Conservation (phyloP, 2,329 filamentous ascomycete genomes). For the Pseudogymnoascus sp. region DNA sequence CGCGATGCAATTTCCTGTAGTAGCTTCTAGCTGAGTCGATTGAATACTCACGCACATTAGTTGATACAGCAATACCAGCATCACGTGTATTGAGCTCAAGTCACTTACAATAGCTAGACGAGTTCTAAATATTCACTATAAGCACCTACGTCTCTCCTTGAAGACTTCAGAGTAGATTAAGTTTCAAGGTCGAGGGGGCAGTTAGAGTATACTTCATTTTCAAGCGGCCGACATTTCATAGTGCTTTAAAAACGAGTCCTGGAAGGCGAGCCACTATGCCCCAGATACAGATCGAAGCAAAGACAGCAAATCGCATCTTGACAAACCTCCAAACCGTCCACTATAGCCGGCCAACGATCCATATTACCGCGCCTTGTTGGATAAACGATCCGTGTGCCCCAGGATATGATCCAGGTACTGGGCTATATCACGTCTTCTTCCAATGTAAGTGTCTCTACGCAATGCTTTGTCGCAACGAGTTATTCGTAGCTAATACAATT, state of each 20-base stretch:
- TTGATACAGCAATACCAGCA: too few species aligned
- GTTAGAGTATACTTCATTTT: not conserved
- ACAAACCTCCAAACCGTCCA: not conserved
- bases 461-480: not conserved
- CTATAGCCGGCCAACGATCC: not conserved
- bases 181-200: not conserved
- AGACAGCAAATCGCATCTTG: not conserved
- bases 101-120: not conserved
- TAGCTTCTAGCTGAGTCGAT: not conserved
- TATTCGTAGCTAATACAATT: not conserved
- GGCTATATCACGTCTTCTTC: slow-evolving; percentile 47
- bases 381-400: slow-evolving; percentile 44
- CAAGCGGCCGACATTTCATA: not conserved
- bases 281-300: not conserved
- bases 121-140: not conserved
- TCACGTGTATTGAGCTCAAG: not conserved
- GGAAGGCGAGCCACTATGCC: not conserved
- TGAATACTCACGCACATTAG: not conserved
- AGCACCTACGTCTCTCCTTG: not conserved
- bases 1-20: not conserved
- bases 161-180: not conserved
- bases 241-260: not conserved
- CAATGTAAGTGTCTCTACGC: slow-evolving; percentile 41
- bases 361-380: slow-evolving; percentile 23
- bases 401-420: slow-evolving; percentile 42